Evolutionary conservation across 1,139 yeast species (phyloP).

Genomic region (Saccharomyces pastorianus): DNA sequence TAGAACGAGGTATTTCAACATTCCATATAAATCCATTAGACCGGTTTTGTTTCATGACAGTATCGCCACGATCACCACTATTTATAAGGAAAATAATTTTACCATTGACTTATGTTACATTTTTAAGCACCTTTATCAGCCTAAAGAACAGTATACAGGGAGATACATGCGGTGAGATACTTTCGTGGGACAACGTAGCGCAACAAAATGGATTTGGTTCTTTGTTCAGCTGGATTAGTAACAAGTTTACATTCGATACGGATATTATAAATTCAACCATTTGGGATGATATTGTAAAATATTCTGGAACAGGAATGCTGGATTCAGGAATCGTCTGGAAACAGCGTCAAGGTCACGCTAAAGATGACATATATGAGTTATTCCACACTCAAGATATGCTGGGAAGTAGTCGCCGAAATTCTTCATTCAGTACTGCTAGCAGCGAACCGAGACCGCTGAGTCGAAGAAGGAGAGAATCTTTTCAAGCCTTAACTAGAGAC

Average conservation of each 20-base stretch:
- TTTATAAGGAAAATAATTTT: constrained; percentile 21
- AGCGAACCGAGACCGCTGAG: not conserved
- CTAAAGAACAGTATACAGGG: constrained; percentile 12
- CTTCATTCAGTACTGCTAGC: constrained; percentile 3
- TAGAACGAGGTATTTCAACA: constrained; percentile 17
- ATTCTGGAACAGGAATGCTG: constrained; percentile 17
- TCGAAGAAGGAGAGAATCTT: constrained; percentile 3
- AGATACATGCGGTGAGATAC: constrained; percentile 9
- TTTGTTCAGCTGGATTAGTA: constrained; percentile 11
- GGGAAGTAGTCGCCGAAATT: not conserved
- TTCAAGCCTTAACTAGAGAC: not conserved
- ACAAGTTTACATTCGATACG: constrained; percentile 3
- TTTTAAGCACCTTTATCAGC: constrained; percentile 14
- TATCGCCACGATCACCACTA: constrained; percentile 17
- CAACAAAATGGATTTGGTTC: constrained; percentile 12
- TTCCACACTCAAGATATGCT: constrained; percentile 9
- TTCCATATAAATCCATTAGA: constrained; percentile 27
- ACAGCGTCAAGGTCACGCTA: constrained; percentile 16
- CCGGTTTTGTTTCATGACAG: constrained; percentile 21
- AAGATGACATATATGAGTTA: constrained; percentile 15
- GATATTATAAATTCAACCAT: constrained; percentile 2
- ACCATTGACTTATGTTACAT: constrained; percentile 19
- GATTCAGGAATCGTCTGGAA: constrained; percentile 23
- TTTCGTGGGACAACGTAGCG: constrained; percentile 15
- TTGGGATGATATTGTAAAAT: constrained; percentile 15